Percentiles rank a stretch among this genome's conserved stretches.
Conservation (phyloP, 2,329 filamentous ascomycete genomes). For the Colletotrichum cereale region DNA sequence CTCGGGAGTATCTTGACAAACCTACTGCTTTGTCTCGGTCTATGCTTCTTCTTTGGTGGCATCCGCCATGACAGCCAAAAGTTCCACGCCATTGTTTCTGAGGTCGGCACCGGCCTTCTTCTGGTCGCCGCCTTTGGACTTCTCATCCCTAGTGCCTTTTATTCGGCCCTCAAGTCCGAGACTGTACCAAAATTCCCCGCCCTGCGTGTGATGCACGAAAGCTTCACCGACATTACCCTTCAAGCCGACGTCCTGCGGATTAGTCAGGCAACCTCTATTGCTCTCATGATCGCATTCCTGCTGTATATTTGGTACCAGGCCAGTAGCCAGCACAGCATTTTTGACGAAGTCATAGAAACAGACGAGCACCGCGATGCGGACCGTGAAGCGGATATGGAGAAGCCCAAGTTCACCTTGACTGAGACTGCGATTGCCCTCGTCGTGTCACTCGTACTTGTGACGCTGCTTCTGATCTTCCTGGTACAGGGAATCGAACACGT, state of each 20-base stretch:
- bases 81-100: conserved; percentile 76
- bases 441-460: conserved; percentile 70
- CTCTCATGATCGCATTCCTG: conserved; percentile 70
- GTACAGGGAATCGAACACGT: conserved; percentile 73
- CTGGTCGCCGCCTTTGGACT: conserved; percentile 66
- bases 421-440: conserved; percentile 72
- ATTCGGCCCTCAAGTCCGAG: conserved; percentile 51
- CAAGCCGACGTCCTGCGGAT: conserved; percentile 65
- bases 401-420: conserved; percentile 74
- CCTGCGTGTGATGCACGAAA: conserved; percentile 43
- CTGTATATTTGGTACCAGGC: conserved; percentile 72
- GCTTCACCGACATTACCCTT: conserved; percentile 53
- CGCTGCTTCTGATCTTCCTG: conserved; percentile 75
- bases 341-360: conserved; percentile 66
- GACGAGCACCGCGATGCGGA: conserved; percentile 68
- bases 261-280: conserved; percentile 71
- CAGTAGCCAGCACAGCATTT: conserved; percentile 73
- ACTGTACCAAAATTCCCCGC: conserved; percentile 43
- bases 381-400: conserved; percentile 65
- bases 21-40: conserved; percentile 73
- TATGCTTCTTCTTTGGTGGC: conserved; percentile 77
- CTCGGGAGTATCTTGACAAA: conserved; percentile 78
- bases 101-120: conserved; percentile 74
- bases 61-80: conserved; percentile 68
- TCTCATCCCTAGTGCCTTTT: conserved; percentile 52